Conservation (phyloP, 176 grass and related monocot genomes). For the Hyparrhenia diplandra region DNA sequence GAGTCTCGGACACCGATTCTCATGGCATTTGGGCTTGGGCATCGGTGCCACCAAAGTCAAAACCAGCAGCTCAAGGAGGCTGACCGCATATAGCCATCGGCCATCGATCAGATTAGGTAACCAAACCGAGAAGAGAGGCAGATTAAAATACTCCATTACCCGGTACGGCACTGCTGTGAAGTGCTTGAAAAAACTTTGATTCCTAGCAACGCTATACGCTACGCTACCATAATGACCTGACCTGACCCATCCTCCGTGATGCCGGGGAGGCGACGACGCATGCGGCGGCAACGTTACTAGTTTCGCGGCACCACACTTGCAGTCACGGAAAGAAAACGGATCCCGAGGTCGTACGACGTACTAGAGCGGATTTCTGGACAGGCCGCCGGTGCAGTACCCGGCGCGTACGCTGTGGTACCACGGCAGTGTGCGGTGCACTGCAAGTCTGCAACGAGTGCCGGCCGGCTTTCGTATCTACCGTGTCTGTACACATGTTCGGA, state of each 20-base stretch:
- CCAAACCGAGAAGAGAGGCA: neutral
- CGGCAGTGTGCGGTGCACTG: no score
- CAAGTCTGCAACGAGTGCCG: neutral
- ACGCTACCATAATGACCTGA: neutral
- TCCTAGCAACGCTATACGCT: neutral
- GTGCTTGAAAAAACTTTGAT: neutral
- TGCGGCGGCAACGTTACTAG: neutral
- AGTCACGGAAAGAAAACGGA: conserved; percentile 1
- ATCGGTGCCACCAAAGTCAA: conserved; percentile 55
- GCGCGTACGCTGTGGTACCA: neutral
- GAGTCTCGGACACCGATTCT: conserved; percentile 52
- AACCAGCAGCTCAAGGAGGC: conserved; percentile 44
- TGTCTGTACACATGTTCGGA: neutral
- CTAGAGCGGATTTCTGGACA: conserved; percentile 3
- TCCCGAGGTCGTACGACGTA: conserved; percentile 24
- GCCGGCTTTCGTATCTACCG: neutral
- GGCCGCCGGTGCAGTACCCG: neutral
- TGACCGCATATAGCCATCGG: neutral
- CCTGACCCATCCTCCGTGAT: neutral
- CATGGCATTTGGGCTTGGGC: conserved; percentile 17
- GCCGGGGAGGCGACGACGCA: neutral
- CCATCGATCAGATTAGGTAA: conserved; percentile 9
- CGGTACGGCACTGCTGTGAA: neutral
- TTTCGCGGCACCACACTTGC: conserved; percentile 14
- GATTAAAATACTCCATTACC: neutral